Percentiles rank a stretch among this genome's conserved stretches.
Conservation (phyloP, 305 asterid species). For the Fraxinus xanthoxyloides region DNA sequence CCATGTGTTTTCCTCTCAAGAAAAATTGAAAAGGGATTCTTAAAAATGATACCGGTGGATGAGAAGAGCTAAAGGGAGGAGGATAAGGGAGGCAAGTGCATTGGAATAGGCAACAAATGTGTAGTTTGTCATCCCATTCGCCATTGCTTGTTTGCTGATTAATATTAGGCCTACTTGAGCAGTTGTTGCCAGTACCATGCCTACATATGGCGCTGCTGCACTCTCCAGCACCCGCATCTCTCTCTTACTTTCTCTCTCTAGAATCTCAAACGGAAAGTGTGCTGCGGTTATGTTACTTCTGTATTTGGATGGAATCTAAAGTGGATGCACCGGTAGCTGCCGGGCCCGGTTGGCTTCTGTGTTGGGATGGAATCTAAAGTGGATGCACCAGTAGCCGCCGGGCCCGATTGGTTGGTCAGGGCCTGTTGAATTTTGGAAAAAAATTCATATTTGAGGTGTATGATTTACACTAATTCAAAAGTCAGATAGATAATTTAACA, state of each 20-base stretch:
- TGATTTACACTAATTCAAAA: too few relatives aligned
- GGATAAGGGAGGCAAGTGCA: slow-evolving; percentile 70
- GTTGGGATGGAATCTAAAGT: background rate
- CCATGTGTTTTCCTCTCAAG: background rate
- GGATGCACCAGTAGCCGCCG: background rate
- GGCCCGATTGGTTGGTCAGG: background rate
- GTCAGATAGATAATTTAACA: too few relatives aligned
- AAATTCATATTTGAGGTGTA: too few relatives aligned
- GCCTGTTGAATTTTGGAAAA: background rate
- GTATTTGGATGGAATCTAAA: background rate
- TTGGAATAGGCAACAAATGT: slow-evolving; percentile 78
- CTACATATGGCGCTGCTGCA: slow-evolving; percentile 53
- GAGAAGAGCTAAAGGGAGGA: slow-evolving; percentile 70
- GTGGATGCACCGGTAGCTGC: too few relatives aligned
- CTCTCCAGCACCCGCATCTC: slow-evolving; percentile 38
- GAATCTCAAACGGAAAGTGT: background rate
- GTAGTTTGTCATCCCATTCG: slow-evolving; percentile 79
- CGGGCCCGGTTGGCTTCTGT: too few relatives aligned
- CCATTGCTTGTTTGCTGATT: slow-evolving; percentile 71
- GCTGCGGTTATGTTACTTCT: background rate
- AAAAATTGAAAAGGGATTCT: background rate
- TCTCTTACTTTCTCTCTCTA: background rate
- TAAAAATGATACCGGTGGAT: slow-evolving; percentile 49
- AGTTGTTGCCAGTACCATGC: slow-evolving; percentile 58
- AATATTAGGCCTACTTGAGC: slow-evolving; percentile 77